Conservation (phyloP, 495 filamentous ascomycete species). For the Collariella sp. region DNA sequence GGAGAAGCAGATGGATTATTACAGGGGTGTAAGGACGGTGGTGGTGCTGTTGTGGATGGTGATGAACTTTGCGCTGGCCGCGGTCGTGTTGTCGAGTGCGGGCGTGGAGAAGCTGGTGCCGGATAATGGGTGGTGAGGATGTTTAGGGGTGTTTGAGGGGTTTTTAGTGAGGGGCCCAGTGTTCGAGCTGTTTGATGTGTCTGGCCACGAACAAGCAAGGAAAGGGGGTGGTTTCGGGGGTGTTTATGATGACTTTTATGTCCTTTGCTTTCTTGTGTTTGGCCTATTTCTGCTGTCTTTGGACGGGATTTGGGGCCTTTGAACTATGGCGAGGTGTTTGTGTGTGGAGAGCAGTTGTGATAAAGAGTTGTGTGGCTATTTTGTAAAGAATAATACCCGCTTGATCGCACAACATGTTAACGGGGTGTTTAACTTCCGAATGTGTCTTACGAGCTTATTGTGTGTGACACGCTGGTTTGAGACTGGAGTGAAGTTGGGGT, state of each 20-base stretch:
- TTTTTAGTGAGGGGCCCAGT: neutral
- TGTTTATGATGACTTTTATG: neutral
- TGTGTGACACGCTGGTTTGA: too few species aligned
- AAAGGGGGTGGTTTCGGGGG: neutral
- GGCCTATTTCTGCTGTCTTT: neutral
- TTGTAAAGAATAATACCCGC: neutral
- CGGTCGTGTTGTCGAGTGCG: slow-evolving; percentile 77
- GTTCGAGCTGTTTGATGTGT: neutral
- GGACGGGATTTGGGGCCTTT: neutral
- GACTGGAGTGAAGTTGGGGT: too few species aligned
- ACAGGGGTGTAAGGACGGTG: slow-evolving; percentile 85
- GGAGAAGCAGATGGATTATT: slow-evolving; percentile 95
- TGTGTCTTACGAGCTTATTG: too few species aligned
- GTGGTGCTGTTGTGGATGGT: slow-evolving; percentile 96
- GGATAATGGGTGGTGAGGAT: slow-evolving; percentile 58
- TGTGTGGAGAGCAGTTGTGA: neutral
- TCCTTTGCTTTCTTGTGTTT: neutral
- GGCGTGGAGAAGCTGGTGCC: slow-evolving; percentile 61
- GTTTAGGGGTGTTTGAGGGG: slow-evolving; percentile 56
- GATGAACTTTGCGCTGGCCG: slow-evolving; percentile 81
- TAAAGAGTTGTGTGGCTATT: neutral
- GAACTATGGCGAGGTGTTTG: neutral
- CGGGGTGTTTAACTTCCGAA: neutral
- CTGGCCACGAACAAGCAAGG: neutral
- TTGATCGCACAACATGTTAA: neutral